Evolutionary conservation across 139 green algal genomes (phyloP).

Genomic region (Chlorella sorokiniana): DNA sequence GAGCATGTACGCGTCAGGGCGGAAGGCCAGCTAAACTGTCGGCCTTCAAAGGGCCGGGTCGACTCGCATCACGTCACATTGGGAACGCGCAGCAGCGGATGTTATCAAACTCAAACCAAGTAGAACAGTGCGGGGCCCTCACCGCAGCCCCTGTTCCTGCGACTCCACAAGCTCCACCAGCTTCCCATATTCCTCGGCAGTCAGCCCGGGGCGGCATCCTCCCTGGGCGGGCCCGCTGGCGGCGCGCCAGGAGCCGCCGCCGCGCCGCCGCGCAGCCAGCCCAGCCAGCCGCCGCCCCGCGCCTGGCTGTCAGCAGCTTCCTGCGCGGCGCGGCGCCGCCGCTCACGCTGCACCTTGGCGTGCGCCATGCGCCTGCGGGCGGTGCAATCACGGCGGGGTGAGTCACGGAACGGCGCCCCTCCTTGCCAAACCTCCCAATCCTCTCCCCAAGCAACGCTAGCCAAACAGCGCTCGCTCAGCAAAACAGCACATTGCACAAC

Average conservation of each 20-base stretch:
- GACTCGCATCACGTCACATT: not conserved
- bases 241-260: not conserved
- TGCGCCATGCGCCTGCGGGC: constrained; percentile 69
- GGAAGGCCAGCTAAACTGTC: not conserved
- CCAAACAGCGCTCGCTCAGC: no score
- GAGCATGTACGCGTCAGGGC: not conserved
- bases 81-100: not conserved
- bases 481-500: no score
- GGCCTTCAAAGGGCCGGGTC: no score
- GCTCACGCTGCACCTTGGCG: constrained; percentile 51
- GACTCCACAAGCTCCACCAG: constrained; percentile 75
- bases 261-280: constrained; percentile 50
- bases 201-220: constrained; percentile 43
- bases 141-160: constrained; percentile 56
- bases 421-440: no score
- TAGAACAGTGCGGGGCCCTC: no score
- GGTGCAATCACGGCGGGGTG: not conserved
- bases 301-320: not conserved
- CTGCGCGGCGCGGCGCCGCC: constrained; percentile 20
- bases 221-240: no score
- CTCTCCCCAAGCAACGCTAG: not conserved
- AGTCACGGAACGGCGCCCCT: no score
- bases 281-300: constrained; percentile 45
- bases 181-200: constrained; percentile 70
- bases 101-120: no score